Conservation (phyloP, 495 filamentous ascomycete genomes). For the Pseudoneurospora amorphoporcata region DNA sequence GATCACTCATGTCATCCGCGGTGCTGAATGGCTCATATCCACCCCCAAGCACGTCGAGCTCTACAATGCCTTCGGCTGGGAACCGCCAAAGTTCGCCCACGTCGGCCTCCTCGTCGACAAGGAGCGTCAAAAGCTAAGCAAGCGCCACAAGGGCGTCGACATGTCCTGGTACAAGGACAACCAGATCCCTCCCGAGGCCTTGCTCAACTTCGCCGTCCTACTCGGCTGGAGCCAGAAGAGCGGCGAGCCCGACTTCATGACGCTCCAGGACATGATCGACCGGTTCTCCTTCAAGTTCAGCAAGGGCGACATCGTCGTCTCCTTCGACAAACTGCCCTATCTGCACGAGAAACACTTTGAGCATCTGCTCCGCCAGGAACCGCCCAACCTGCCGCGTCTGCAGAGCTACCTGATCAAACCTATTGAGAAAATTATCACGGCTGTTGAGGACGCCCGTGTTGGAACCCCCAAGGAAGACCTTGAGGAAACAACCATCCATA, state of each 20-base stretch:
- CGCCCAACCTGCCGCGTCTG: neutral
- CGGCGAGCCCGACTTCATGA: constrained; percentile 50
- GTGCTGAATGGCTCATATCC: constrained; percentile 86
- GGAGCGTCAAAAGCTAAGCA: constrained; percentile 76
- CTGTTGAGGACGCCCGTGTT: neutral
- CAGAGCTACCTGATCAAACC: constrained; percentile 14
- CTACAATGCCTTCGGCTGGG: constrained; percentile 84
- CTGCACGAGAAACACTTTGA: constrained; percentile 63
- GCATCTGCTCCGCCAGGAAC: constrained; percentile 6
- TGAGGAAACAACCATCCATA: neutral
- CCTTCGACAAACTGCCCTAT: constrained; percentile 68
- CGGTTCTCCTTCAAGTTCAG: constrained; percentile 78
- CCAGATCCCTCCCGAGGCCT: constrained; percentile 59
- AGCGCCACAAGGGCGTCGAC: constrained; percentile 64
- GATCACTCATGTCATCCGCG: constrained; percentile 91
- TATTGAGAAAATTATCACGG: neutral
- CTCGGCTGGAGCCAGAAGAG: constrained; percentile 67
- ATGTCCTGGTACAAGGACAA: constrained; percentile 56
- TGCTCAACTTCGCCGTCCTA: constrained; percentile 77
- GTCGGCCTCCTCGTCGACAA: constrained; percentile 75
- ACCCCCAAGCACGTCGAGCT: constrained; percentile 82
- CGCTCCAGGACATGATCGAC: constrained; percentile 54
- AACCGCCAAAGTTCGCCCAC: constrained; percentile 74
- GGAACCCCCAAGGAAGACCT: neutral
- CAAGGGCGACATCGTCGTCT: constrained; percentile 76